These are phyloP conservation scores for Bauhinia variegata DNA, from an alignment of 306 rosid genomes.

Conservation along the genomic window DNA sequence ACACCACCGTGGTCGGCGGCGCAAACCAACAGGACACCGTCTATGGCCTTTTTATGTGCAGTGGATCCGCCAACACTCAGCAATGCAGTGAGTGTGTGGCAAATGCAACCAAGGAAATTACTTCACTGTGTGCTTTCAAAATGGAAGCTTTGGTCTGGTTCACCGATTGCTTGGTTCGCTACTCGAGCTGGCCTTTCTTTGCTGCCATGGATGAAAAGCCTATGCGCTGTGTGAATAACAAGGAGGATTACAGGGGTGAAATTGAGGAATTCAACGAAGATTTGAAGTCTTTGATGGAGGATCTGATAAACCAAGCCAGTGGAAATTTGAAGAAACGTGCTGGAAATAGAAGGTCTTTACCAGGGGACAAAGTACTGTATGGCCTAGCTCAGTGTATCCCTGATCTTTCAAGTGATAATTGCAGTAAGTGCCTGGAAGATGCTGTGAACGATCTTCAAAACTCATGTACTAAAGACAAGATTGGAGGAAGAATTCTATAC, in stretches of 20 bases:
- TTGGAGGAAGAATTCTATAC: conserved; percentile 34
- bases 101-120: conserved; percentile 9
- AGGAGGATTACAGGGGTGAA: conserved; percentile 19
- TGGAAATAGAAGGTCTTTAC: not conserved
- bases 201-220: conserved; percentile 20
- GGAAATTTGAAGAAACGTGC: conserved; percentile 9
- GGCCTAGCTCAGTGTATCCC: conserved; percentile 43
- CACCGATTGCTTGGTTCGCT: not conserved
- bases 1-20: not conserved
- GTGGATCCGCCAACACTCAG: not conserved
- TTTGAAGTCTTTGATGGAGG: not conserved
- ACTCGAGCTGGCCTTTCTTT: conserved; percentile 22
- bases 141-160: conserved; percentile 38
- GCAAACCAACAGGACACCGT: not conserved
- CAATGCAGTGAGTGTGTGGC: conserved; percentile 33
- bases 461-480: conserved; percentile 34
- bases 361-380: not conserved
- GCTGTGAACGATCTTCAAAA: conserved; percentile 29
- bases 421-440: conserved; percentile 17
- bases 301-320: not conserved
- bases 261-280: not conserved
- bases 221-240: conserved; percentile 7
- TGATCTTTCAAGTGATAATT: not conserved
- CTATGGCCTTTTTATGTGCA: not conserved
- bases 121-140: conserved; percentile 22